These are phyloP conservation scores for Melaleuca quinquenervia DNA, from an alignment of 345 rosid genomes.

Conservation along the genomic window DNA sequence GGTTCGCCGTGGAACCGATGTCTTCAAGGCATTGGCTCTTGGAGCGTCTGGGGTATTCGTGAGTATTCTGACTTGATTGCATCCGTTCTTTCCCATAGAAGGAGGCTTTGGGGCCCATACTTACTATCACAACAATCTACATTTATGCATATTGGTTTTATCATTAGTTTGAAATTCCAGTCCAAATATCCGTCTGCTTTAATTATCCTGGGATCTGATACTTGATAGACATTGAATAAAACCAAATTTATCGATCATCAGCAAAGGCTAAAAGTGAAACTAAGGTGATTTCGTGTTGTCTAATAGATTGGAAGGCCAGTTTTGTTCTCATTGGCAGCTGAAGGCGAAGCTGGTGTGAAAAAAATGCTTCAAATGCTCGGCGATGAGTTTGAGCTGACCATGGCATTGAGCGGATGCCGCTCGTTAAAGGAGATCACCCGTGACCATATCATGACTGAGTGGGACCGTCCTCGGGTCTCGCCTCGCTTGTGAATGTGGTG, in stretches of 20 bases:
- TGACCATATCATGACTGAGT: constrained; percentile 49
- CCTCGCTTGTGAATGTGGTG: constrained; percentile 25
- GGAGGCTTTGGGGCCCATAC: not conserved
- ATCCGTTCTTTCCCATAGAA: not conserved
- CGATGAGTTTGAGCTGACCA: constrained; percentile 80
- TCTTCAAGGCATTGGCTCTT: constrained; percentile 92
- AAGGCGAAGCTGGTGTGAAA: constrained; percentile 64
- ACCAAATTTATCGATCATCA: not conserved
- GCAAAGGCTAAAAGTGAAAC: not conserved
- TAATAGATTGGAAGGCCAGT: constrained; percentile 85
- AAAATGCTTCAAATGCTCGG: constrained; percentile 69
- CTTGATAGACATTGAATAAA: not conserved
- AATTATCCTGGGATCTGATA: not conserved
- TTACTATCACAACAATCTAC: not conserved
- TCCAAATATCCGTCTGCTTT: not conserved
- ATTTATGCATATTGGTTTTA: not conserved
- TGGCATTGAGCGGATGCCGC: constrained; percentile 87
- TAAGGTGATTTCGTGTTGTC: not conserved
- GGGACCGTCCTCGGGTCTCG: constrained; percentile 46
- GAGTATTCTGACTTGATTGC: constrained; percentile 17
- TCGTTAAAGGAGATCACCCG: constrained; percentile 78
- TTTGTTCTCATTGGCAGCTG: constrained; percentile 70
- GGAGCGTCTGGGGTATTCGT: constrained; percentile 96
- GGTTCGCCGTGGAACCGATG: constrained; percentile 95
- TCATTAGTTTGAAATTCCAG: not conserved